Conservation (phyloP, 2,329 filamentous ascomycete species). For the Colletotrichum acutatum region DNA sequence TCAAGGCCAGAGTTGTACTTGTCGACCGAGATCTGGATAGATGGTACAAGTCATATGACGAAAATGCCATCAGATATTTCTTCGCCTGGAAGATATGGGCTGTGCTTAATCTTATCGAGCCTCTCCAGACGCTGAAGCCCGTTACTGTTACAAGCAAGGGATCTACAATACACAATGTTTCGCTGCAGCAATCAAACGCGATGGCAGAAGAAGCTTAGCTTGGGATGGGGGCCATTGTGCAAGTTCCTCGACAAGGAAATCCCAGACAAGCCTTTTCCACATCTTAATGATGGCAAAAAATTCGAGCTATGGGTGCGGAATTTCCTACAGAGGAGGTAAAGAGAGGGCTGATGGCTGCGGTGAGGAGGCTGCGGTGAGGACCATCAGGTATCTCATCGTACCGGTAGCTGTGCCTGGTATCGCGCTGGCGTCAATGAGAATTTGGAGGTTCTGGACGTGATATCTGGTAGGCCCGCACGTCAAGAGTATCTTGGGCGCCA, state of each 20-base stretch:
- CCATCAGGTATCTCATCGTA: too few relatives aligned
- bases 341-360: not conserved
- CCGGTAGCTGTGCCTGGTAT: not conserved
- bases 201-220: slow-evolving; percentile 39
- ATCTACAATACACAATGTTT: not conserved
- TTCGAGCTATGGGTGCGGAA: not conserved
- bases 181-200: not conserved
- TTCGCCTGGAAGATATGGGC: slow-evolving; percentile 4
- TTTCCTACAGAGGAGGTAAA: not conserved
- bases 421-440: not conserved
- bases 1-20: slow-evolving; percentile 49
- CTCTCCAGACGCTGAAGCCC: not conserved
- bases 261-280: slow-evolving; percentile 46
- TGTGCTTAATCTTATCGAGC: slow-evolving; percentile 2
- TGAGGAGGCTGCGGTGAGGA: not conserved
- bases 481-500: not conserved
- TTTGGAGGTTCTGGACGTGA: not conserved
- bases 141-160: not conserved
- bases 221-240: slow-evolving; percentile 54
- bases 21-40: slow-evolving; percentile 41
- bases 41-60: slow-evolving; percentile 39
- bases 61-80: not conserved
- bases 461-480: not conserved
- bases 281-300: slow-evolving; percentile 40
- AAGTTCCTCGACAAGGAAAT: slow-evolving; percentile 49